Base-by-base conservation (phyloP, 129 eudicot genomes). In the Deinandra increscens region DNA sequence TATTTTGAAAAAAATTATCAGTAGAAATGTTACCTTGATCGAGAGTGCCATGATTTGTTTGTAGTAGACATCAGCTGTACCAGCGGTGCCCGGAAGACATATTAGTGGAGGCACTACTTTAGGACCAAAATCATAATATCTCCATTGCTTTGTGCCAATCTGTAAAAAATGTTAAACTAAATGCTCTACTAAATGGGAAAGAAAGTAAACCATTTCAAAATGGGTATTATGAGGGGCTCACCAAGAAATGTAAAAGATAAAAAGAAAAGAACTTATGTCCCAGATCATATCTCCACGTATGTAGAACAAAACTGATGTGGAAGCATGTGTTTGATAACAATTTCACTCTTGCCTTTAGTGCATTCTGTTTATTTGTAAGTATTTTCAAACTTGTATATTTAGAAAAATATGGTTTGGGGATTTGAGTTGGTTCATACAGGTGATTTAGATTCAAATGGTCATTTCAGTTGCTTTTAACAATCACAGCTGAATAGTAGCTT, bases 11-110 rank as follows among this genome's bases (percentile, higher is more conserved):
- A 9, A 71, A 71, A 20, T 45, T 36, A 18, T 31, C 22, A 34
- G 15, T 31, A 34, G 33, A 71, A 17, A 29, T 9, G 69, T 13
- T 19, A 93, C 99, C 97, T 89, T 93, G 87, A 82, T 81, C 12
- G 99, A 87, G 72, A 93, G 81, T 17, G 99, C 83, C 99, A 93
- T 89, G 73, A 93, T 77, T 81, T 93, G 99, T 80, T 93, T 93
- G 80, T 93, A 93, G 85, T 89, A 86, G 15, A 93, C 96, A 87
- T 93, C 98, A 9, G 98, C 98, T 46, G 95, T 86, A 81, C 96
- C 96, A 78, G 95, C 89, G 61, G 85, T 84, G 49, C 95, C 95
- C 51, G 97, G 99, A 66, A 93, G 78, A 71, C 99, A 93, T 72
- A 93, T 85, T 36, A 93, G 80, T 19, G 99, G 99, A 75, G 99